Base-by-base conservation (phyloP, 2,329 filamentous ascomycete genomes). In the Exophiala aquamarina region DNA sequence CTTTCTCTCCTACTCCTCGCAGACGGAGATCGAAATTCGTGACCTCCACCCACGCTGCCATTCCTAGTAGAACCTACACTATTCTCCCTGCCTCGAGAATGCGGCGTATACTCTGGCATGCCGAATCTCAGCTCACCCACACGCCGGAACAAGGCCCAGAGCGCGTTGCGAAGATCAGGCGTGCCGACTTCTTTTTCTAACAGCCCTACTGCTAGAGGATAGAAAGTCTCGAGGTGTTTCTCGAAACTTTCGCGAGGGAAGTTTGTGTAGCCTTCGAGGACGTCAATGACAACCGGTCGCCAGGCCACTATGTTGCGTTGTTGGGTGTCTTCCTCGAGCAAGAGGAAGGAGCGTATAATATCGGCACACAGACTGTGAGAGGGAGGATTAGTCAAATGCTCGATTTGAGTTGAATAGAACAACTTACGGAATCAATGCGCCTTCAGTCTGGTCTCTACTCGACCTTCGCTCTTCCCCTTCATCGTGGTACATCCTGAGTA, bases 401-500 rank as follows among this genome's bases (percentile, higher is more conserved):
- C n/a, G n/a, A n/a, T n/a, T n/a, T n/a, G n/a, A n/a, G n/a, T n/a
- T n/a, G n/a, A n/a, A n/a, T n/a, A 14, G 13, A 17, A 36, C 35
- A 37, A 73, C 74, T 69, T 70, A 78, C 48, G 94, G 94, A 19
- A 98, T 88, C 19, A 99, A 77, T 1, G 93, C 94, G 32, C 84
- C 84, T 70, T 98, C 93, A 0, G 94, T 95, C 56, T 95, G 89
- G 2, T 78, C 76, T 33, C 91, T 82, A 59, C 82, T 90, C 50
- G 86, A 84, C 47, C 85, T 83, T 41, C 93, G 82, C 68, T 96
- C 91, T 6, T 87, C 84, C 29, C 85, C 82, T 51, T 87, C 85
- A 63, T 99, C 93, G 38, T 89, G 87, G 69, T 95, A 98, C 93
- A 99, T 98, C 40, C 93, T 81, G 70, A 98, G 89, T 20, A 99